Percentiles rank a stretch among this genome's conserved stretches.
Evolutionary conservation across 2,329 filamentous ascomycete species (phyloP).

Genomic region (Ophiostoma fasciatum): DNA sequence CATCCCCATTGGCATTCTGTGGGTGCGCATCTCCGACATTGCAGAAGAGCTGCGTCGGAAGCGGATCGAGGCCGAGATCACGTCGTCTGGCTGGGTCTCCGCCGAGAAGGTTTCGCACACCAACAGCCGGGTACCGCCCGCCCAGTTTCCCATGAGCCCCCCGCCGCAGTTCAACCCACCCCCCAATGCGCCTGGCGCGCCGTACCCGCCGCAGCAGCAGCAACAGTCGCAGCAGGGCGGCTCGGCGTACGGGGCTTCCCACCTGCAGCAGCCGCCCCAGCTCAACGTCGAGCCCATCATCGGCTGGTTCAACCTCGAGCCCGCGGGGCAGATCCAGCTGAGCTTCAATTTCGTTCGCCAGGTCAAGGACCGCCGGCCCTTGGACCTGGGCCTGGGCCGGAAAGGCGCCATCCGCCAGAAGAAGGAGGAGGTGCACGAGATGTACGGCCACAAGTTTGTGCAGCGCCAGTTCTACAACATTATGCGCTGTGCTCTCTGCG

Average conservation of each 20-base stretch:
- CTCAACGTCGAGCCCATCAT: conserved; percentile 55
- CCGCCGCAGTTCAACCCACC: conserved; percentile 30
- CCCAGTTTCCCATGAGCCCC: conserved; percentile 45
- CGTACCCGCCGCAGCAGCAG: conserved; percentile 10
- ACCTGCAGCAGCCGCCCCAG: conserved; percentile 30
- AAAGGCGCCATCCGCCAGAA: conserved; percentile 94
- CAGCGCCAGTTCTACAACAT: conserved; percentile 99
- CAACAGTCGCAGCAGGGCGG: conserved; percentile 13
- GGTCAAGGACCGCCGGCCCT: conserved; percentile 63
- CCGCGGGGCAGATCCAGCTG: conserved; percentile 81
- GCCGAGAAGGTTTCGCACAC: conserved; percentile 71
- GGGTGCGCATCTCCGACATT: conserved; percentile 94
- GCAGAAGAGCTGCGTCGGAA: conserved; percentile 95
- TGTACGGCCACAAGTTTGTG: conserved; percentile 98
- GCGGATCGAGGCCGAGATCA: conserved; percentile 92
- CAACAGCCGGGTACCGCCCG: conserved; percentile 31
- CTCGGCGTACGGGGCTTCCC: conserved; percentile 13
- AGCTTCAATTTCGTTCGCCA: conserved; percentile 88
- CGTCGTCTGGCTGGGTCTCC: conserved; percentile 89
- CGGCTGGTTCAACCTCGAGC: conserved; percentile 94
- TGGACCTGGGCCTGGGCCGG: conserved; percentile 81
- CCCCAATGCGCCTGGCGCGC: conserved; percentile 24
- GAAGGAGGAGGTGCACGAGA: conserved; percentile 96
- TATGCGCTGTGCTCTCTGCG: conserved; percentile 96
- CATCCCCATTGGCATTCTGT: conserved; percentile 85